A percentile compares a stretch with the other conserved stretches of the same genome.
phyloP scores from a whole-genome alignment of 2,329 filamentous ascomycete genomes.

The Fusarium sambucinum region DNA sequence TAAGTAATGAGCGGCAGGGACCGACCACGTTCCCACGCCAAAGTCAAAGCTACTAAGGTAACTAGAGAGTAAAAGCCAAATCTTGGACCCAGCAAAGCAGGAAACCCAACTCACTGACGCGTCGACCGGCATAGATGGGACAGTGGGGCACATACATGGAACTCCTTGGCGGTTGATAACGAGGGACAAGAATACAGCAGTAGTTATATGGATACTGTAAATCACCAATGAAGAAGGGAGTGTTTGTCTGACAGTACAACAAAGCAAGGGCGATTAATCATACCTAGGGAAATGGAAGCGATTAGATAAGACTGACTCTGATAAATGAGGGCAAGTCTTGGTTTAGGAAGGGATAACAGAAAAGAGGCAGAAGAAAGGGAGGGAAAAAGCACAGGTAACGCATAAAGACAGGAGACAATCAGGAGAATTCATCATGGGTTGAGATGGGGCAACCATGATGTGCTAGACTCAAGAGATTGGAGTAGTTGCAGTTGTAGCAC shows the following conservation, averaged over 20 bases:
- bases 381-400: not conserved
- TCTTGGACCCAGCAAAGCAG: conserved; percentile 28
- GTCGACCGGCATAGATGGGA: conserved; percentile 38
- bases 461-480: conserved; percentile 2
- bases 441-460: conserved; percentile 16
- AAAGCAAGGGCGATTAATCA: conserved; percentile 13
- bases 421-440: conserved; percentile 23
- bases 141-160: conserved; percentile 35
- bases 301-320: conserved; percentile 21
- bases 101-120: conserved; percentile 43
- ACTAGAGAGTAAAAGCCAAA: conserved; percentile 20
- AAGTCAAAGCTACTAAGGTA: conserved; percentile 4
- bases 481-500: not conserved
- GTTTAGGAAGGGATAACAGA: conserved; percentile 10
- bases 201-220: not conserved
- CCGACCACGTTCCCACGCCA: conserved; percentile 46
- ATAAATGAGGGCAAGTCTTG: conserved; percentile 24
- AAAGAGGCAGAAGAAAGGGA: conserved; percentile 9
- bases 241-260: conserved; percentile 1
- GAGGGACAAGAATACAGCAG: conserved; percentile 14
- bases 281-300: conserved; percentile 1
- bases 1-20: conserved; percentile 49
- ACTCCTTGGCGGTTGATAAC: conserved; percentile 29
- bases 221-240: conserved; percentile 19
- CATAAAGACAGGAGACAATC: conserved; percentile 5